A percentile compares a stretch with the other conserved stretches of the same genome.
Evolutionary conservation across 2,329 filamentous ascomycete species (phyloP).

Genomic region (Claviceps sp.): DNA sequence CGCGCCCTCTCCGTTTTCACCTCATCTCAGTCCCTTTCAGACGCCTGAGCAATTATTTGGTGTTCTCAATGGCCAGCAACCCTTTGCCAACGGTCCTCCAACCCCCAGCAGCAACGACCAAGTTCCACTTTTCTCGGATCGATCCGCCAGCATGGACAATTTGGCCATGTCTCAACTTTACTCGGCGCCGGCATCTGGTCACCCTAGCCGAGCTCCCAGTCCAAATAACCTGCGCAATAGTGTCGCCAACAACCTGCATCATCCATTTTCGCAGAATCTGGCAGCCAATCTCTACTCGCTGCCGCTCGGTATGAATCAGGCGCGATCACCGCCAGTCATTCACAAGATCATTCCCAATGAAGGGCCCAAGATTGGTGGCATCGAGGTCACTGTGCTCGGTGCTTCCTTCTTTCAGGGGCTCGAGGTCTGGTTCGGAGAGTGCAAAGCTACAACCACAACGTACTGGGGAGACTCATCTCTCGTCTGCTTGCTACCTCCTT

Average conservation of each 20-base stretch:
- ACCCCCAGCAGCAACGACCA: constrained; percentile 55
- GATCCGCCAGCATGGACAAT: constrained; percentile 53
- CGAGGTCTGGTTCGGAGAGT: constrained; percentile 70
- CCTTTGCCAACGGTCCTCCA: constrained; percentile 44
- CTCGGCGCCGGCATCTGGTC: constrained; percentile 58
- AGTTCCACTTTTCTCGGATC: constrained; percentile 39
- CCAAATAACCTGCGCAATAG: constrained; percentile 43
- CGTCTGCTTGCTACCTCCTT: constrained; percentile 65
- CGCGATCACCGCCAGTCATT: constrained; percentile 45
- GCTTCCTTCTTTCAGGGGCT: constrained; percentile 64
- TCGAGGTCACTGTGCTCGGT: constrained; percentile 76
- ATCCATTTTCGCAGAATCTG: constrained; percentile 34
- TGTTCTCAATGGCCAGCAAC: constrained; percentile 24
- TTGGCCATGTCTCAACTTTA: constrained; percentile 50
- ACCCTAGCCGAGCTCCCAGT: constrained; percentile 66
- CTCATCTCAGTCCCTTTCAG: constrained; percentile 31
- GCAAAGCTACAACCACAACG: constrained; percentile 54
- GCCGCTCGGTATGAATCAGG: constrained; percentile 34
- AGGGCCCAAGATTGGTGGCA: constrained; percentile 70
- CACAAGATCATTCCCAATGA: constrained; percentile 75
- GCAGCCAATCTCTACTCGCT: constrained; percentile 36
- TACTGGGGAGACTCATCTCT: constrained; percentile 73
- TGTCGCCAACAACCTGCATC: constrained; percentile 26
- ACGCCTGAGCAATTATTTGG: constrained; percentile 32
- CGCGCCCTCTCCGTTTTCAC: constrained; percentile 40